These are phyloP conservation scores for Nakaseomyces delphensis DNA, from an alignment of 1,139 yeast genomes.

Conservation along the genomic window DNA sequence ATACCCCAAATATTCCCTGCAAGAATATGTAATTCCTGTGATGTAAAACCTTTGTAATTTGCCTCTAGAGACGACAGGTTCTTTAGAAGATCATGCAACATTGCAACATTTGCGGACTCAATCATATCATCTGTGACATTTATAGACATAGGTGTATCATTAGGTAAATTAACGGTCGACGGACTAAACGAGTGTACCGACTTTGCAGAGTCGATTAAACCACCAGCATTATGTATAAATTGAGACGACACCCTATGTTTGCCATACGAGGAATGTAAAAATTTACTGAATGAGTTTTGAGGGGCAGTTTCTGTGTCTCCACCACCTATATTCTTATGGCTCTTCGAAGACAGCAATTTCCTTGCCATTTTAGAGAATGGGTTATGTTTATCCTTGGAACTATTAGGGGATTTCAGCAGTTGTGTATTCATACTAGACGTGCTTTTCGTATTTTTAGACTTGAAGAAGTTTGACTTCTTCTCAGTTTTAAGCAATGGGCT, in stretches of 20 bases:
- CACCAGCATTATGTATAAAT: conserved; percentile 16
- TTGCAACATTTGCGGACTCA: conserved; percentile 19
- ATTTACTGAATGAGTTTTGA: conserved; percentile 26
- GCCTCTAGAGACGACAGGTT: conserved; percentile 28
- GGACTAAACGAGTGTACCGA: conserved; percentile 26
- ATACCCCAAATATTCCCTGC: conserved; percentile 31
- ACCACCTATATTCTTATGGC: conserved; percentile 15
- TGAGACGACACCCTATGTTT: conserved; percentile 20
- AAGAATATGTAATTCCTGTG: conserved; percentile 26
- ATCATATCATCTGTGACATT: conserved; percentile 15
- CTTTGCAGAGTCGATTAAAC: conserved; percentile 23
- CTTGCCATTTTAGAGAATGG: conserved; percentile 10
- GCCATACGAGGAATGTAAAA: conserved; percentile 28
- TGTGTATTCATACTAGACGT: conserved; percentile 10
- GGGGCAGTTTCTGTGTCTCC: conserved; percentile 20
- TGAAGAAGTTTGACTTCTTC: conserved; percentile 6
- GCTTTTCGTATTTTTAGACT: conserved; percentile 12
- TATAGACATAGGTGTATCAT: conserved; percentile 6
- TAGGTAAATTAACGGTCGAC: conserved; percentile 8
- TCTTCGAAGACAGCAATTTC: conserved; percentile 22
- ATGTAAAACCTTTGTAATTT: conserved; percentile 25
- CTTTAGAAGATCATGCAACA: conserved; percentile 29
- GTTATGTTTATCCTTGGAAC: conserved; percentile 4
- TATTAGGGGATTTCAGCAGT: conserved; percentile 1
- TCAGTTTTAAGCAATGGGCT: conserved; percentile 2